These are phyloP conservation scores for Calonectria hawksworthii DNA, from an alignment of 2,329 filamentous ascomycete species.

Conservation along the genomic window DNA sequence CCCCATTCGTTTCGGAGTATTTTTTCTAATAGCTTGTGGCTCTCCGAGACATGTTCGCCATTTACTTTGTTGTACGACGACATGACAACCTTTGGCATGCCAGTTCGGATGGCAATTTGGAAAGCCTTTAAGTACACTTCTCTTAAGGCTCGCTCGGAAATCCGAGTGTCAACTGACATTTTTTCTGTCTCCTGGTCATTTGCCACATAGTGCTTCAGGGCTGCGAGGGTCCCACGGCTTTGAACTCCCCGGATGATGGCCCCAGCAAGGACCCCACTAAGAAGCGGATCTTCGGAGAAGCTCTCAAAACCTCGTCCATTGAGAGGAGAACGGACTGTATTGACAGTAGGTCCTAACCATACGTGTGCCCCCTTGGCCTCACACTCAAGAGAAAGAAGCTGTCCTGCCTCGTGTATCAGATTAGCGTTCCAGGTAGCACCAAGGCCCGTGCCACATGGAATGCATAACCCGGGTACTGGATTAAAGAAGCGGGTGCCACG, in stretches of 20 bases:
- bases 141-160: slow-evolving; percentile 6
- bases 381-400: slow-evolving; percentile 22
- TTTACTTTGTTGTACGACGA: slow-evolving; percentile 60
- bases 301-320: slow-evolving; percentile 21
- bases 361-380: slow-evolving; percentile 21
- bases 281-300: slow-evolving; percentile 15
- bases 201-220: slow-evolving; percentile 20
- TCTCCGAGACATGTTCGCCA: slow-evolving; percentile 49
- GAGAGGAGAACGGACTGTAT: slow-evolving; percentile 14
- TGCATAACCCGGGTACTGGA: slow-evolving; percentile 19
- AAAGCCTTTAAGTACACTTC: slow-evolving; percentile 59
- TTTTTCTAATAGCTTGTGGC: slow-evolving; percentile 43
- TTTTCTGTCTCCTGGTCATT: slow-evolving; percentile 24
- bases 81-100: slow-evolving; percentile 57
- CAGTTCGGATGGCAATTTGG: slow-evolving; percentile 55
- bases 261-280: neutral
- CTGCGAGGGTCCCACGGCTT: neutral
- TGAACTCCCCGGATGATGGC: slow-evolving; percentile 19
- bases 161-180: neutral
- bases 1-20: slow-evolving; percentile 58
- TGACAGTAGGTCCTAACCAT: slow-evolving; percentile 20
- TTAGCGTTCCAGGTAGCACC: slow-evolving; percentile 30
- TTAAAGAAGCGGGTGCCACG: slow-evolving; percentile 29
- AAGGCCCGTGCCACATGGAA: slow-evolving; percentile 32
- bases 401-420: slow-evolving; percentile 22